phyloP scores from a whole-genome alignment of 805 yeast genomes.

The Cyberlindnera nakhonratchasimensis region DNA sequence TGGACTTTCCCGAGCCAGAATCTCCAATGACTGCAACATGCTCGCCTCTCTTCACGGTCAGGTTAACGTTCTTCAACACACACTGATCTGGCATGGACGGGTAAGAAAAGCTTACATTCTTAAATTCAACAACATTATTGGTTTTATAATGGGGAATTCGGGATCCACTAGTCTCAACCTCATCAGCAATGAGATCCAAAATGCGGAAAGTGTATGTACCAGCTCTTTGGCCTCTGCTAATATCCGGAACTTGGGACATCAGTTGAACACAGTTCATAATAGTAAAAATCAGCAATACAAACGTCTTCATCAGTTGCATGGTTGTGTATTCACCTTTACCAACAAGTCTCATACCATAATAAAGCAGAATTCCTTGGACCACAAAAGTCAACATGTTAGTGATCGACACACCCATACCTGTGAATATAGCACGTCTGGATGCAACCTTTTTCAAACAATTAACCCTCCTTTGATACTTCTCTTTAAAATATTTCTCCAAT shows the following conservation, averaged over 20 bases:
- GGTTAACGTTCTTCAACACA: slow-evolving; percentile 41
- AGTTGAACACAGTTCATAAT: slow-evolving; percentile 58
- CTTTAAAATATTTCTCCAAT: slow-evolving; percentile 45
- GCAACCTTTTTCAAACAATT: slow-evolving; percentile 39
- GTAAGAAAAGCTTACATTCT: slow-evolving; percentile 48
- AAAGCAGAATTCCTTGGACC: slow-evolving; percentile 71
- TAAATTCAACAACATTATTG: slow-evolving; percentile 36
- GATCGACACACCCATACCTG: slow-evolving; percentile 67
- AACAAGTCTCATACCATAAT: slow-evolving; percentile 75
- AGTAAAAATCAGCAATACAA: slow-evolving; percentile 71
- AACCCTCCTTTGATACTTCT: slow-evolving; percentile 34
- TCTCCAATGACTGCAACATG: slow-evolving; percentile 72
- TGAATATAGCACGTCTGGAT: slow-evolving; percentile 46
- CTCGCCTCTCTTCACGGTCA: slow-evolving; percentile 44
- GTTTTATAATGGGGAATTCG: slow-evolving; percentile 26
- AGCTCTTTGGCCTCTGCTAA: slow-evolving; percentile 76
- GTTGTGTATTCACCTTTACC: slow-evolving; percentile 52
- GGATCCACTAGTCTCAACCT: slow-evolving; percentile 37
- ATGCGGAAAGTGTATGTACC: slow-evolving; percentile 50
- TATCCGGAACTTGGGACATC: slow-evolving; percentile 68
- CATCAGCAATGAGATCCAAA: slow-evolving; percentile 32
- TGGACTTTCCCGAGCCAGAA: slow-evolving; percentile 92
- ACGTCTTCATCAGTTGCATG: slow-evolving; percentile 60
- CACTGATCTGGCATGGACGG: slow-evolving; percentile 30
- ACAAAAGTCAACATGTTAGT: slow-evolving; percentile 50